phyloP scores from a whole-genome alignment of 2,329 filamentous ascomycete species.

The Xylaria arbuscula region DNA sequence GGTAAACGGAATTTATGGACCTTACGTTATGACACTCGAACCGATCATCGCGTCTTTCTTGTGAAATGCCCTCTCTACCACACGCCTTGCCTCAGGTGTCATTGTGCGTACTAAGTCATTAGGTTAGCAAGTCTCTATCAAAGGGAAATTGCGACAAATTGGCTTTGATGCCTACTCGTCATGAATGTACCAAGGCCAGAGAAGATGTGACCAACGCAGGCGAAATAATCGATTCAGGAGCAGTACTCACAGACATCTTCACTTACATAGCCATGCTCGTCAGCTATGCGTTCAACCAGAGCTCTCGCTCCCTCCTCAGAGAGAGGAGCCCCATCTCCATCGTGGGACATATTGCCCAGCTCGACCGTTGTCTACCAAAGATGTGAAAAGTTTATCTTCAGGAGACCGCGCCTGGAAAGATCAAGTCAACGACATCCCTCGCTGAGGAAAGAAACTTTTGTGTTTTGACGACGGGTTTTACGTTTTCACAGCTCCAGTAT shows the following conservation, averaged over 20 bases:
- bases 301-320: conserved; percentile 3
- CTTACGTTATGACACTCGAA: conserved; percentile 10
- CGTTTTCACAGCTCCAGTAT: conserved; percentile 2
- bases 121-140: background rate
- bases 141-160: background rate
- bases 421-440: background rate
- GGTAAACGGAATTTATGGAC: background rate
- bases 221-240: background rate
- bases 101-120: conserved; percentile 4
- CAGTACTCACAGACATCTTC: conserved; percentile 18
- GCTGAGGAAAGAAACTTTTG: background rate
- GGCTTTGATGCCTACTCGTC: background rate
- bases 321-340: background rate
- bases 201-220: background rate
- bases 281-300: conserved; percentile 12
- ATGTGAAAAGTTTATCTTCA: background rate
- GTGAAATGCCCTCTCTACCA: conserved; percentile 15
- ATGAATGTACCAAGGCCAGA: no score
- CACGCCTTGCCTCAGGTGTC: conserved; percentile 12
- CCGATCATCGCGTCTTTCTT: conserved; percentile 19
- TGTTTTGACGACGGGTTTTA: background rate
- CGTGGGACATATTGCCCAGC: conserved; percentile 13
- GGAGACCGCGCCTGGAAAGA: background rate
- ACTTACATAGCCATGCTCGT: conserved; percentile 14
- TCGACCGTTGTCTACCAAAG: background rate